Evolutionary conservation across 352 stramenopile species (phyloP).

Genomic region (Phytophthora fragariae): DNA sequence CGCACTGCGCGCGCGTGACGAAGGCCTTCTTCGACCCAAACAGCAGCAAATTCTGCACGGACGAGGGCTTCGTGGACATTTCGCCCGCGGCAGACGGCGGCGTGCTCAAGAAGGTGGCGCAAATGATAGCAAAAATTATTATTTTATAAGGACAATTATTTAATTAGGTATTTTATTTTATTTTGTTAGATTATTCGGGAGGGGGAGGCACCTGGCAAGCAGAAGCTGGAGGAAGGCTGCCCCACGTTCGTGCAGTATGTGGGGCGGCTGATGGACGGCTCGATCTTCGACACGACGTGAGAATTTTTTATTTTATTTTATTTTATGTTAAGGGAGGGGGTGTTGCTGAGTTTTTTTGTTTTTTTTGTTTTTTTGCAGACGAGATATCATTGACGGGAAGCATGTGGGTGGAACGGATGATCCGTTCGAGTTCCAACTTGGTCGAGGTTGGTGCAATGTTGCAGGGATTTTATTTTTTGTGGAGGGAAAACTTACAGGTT

Average conservation of each 20-base stretch:
- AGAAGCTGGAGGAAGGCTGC: conserved; percentile 80
- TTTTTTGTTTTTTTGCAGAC: conserved; percentile 38
- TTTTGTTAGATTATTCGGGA: conserved; percentile 60
- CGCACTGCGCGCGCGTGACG: conserved; percentile 70
- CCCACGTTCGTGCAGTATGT: conserved; percentile 91
- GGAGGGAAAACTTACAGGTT: neutral
- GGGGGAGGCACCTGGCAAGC: conserved; percentile 47
- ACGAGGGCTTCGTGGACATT: conserved; percentile 87
- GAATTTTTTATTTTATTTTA: conserved; percentile 2
- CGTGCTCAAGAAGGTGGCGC: conserved; percentile 80
- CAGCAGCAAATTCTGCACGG: conserved; percentile 64
- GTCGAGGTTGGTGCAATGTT: conserved; percentile 51
- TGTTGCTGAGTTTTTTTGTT: conserved; percentile 1
- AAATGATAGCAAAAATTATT: neutral
- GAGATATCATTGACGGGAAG: conserved; percentile 83
- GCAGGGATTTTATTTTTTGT: neutral
- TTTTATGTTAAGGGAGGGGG: neutral
- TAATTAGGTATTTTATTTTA: neutral
- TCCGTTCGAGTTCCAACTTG: conserved; percentile 86
- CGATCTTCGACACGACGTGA: conserved; percentile 90
- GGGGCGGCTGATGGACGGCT: conserved; percentile 78
- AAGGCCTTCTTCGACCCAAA: conserved; percentile 85
- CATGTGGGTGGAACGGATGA: conserved; percentile 86
- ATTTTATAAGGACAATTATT: neutral
- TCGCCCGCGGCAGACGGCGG: conserved; percentile 74